Evolutionary conservation across 768 basidiomycete genomes (phyloP).

Genomic region (Dacryopinax spathularia): DNA sequence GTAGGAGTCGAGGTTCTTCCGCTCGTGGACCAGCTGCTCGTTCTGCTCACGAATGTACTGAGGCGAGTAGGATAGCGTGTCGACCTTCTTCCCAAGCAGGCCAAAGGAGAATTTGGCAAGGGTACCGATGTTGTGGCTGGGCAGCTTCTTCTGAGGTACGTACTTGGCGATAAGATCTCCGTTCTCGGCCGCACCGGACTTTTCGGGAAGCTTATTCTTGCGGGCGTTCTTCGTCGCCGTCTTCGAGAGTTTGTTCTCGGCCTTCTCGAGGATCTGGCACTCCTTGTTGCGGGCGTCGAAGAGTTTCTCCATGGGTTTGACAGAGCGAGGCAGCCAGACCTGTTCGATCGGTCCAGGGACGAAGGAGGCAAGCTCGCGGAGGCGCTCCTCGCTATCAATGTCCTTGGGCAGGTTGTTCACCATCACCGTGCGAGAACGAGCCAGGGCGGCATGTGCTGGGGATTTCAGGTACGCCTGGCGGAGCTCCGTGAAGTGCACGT

Average conservation of each 20-base stretch:
- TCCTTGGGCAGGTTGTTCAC: constrained; percentile 3
- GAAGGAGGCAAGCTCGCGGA: constrained; percentile 4
- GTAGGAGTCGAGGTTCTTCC: constrained; percentile 3
- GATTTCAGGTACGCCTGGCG: constrained; percentile 3
- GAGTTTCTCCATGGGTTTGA: constrained; percentile 7
- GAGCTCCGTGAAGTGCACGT: constrained; percentile 20
- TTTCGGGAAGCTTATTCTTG: constrained; percentile 24
- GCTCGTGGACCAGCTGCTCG: constrained; percentile 22
- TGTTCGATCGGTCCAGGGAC: constrained; percentile 1
- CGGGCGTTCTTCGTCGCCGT: constrained; percentile 23
- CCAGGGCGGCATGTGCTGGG: constrained; percentile 1
- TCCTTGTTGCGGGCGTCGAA: constrained; percentile 12
- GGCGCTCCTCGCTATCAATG: not conserved
- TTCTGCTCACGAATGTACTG: constrained; percentile 25
- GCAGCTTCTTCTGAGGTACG: not conserved
- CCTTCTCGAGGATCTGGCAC: constrained; percentile 23
- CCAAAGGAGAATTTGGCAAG: constrained; percentile 22
- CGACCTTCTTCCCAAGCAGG: constrained; percentile 29
- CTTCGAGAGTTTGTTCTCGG: constrained; percentile 21
- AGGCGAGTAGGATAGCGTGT: constrained; percentile 29
- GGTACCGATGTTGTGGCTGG: constrained; percentile 6
- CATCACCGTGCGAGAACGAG: constrained; percentile 6
- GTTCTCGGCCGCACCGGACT: constrained; percentile 7
- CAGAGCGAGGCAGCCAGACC: constrained; percentile 4
- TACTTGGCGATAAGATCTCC: not conserved